These are phyloP conservation scores for Leucogyrophana mollusca DNA, from an alignment of 768 basidiomycete genomes.

Conservation along the genomic window DNA sequence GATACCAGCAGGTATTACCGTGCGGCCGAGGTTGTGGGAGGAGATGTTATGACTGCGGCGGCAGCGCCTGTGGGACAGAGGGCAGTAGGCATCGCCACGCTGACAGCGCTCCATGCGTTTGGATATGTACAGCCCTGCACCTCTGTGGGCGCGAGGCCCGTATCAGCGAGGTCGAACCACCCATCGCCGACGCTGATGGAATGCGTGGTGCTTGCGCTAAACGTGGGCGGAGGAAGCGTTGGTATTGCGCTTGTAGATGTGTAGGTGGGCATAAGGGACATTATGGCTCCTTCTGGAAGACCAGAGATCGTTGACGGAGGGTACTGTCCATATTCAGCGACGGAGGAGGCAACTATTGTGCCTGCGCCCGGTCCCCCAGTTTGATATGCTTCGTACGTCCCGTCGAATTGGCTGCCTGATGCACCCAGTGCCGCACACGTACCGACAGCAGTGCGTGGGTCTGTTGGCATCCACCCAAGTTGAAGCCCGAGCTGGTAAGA, in stretches of 20 bases:
- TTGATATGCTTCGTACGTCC: slow-evolving; percentile 59
- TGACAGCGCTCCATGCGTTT: slow-evolving; percentile 59
- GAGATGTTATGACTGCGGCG: neutral
- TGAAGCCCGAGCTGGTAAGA: slow-evolving; percentile 68
- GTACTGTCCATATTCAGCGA: slow-evolving; percentile 46
- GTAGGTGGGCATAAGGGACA: slow-evolving; percentile 54
- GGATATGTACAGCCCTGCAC: slow-evolving; percentile 67
- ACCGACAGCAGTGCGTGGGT: slow-evolving; percentile 69
- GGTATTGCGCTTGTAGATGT: slow-evolving; percentile 57
- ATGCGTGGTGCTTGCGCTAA: slow-evolving; percentile 38
- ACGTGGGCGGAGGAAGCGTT: slow-evolving; percentile 56
- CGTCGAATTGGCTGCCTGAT: slow-evolving; percentile 43
- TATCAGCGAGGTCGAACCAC: slow-evolving; percentile 57
- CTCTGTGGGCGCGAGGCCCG: slow-evolving; percentile 50
- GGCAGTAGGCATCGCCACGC: slow-evolving; percentile 44
- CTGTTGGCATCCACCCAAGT: slow-evolving; percentile 75
- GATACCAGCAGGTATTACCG: no score
- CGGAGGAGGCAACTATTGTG: slow-evolving; percentile 41
- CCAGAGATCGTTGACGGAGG: slow-evolving; percentile 52
- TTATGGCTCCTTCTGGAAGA: slow-evolving; percentile 35
- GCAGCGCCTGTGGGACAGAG: slow-evolving; percentile 30
- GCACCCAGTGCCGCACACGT: slow-evolving; percentile 58
- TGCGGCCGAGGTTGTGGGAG: neutral
- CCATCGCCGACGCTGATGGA: slow-evolving; percentile 49
- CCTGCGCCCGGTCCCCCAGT: slow-evolving; percentile 63